These are phyloP conservation scores for Lentinula sp. DNA, from an alignment of 768 basidiomycete genomes.

Conservation along the genomic window DNA sequence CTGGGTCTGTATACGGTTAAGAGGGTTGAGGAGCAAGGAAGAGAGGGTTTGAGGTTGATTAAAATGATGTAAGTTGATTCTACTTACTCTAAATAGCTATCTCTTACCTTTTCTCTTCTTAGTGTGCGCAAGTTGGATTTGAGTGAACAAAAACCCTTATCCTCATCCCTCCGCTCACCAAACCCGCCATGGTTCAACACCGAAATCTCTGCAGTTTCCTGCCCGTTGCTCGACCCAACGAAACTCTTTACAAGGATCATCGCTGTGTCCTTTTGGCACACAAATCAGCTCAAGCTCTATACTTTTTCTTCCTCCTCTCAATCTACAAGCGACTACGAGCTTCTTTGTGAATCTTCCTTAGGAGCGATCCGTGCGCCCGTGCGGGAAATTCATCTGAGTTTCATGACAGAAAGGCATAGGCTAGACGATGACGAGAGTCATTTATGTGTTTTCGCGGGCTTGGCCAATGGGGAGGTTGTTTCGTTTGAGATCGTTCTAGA, in stretches of 20 bases:
- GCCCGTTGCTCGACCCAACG: slow-evolving; percentile 45
- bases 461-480: slow-evolving; percentile 69
- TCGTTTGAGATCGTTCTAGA: slow-evolving; percentile 41
- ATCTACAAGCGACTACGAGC: slow-evolving; percentile 11
- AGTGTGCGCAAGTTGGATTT: neutral
- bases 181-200: neutral
- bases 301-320: slow-evolving; percentile 10
- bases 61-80: slow-evolving; percentile 22
- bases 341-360: slow-evolving; percentile 25
- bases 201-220: slow-evolving; percentile 71
- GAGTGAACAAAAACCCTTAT: neutral
- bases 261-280: slow-evolving; percentile 74
- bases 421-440: slow-evolving; percentile 28
- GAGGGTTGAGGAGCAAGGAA: too few relatives aligned
- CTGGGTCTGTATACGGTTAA: slow-evolving; percentile 39
- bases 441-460: slow-evolving; percentile 63
- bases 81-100: neutral
- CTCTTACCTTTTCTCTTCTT: neutral
- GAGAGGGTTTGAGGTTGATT: slow-evolving; percentile 23
- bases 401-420: slow-evolving; percentile 42
- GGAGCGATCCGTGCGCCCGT: slow-evolving; percentile 32
- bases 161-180: neutral
- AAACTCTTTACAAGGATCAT: slow-evolving; percentile 42
- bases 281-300: slow-evolving; percentile 57
- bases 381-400: slow-evolving; percentile 45